Base-by-base conservation (phyloP, 768 basidiomycete genomes). In the Leccinum disarticulatum region DNA sequence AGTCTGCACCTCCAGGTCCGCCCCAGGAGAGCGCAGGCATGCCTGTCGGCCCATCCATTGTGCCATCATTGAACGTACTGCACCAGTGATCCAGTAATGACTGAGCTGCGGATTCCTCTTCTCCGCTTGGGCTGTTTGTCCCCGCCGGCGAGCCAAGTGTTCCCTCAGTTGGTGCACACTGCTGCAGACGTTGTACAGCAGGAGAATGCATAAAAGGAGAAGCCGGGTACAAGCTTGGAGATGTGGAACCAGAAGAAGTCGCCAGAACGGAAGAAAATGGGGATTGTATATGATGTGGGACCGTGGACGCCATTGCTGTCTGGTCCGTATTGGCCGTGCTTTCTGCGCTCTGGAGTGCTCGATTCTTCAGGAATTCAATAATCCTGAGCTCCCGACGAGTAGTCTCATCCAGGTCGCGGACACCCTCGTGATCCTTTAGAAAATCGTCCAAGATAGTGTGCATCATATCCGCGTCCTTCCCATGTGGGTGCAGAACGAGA, bases 71-170 rank as follows among this genome's bases (percentile, higher is more conserved):
- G 63, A 91, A 83, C n/a, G 87, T 85, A 61, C 87, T 87, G 68
- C 85, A 89, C 91, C 92, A 93, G 61, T 92, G 88, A 70, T 94
- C 91, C 51, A 94, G 77, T 57, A 94, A 71, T 11, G 83, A 83
- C 68, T 94, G 91, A 4, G 91, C 90, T 7, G 87, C 78, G 27
- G 82, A 85, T 68, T 91, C 87, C 10, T 89, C 91, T 51, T 92
- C 91, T 48, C 81, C 86, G 54, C 70, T 72, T 2, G 88, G 90
- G 68, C 89, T 91, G n/a, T 82, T 83, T 25, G 87, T 82, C 17
- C 81, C 85, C 1, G 84, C 83, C 41, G 86, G 84, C 15, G 88
- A 87, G 57, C 76, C 75, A 2, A 77, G 76, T 62, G 83, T 75
- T 33, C 73, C 68, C 49, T 87, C 86, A 10, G 70, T 65, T 38